These are phyloP conservation scores for Fraxinus sp. DNA, from an alignment of 305 asterid species.

Conservation along the genomic window DNA sequence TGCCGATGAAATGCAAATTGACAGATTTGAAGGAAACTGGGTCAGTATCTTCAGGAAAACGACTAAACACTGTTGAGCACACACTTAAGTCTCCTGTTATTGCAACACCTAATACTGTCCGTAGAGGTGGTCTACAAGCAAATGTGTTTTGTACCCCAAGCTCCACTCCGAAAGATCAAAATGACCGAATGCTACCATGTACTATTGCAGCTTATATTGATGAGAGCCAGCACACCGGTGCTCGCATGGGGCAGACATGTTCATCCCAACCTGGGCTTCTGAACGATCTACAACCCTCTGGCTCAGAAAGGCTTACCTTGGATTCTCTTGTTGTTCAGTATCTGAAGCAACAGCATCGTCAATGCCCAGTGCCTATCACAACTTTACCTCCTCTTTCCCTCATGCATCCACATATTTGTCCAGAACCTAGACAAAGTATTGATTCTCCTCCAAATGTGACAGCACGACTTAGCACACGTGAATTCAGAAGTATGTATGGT, in stretches of 20 bases:
- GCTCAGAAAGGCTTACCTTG: constrained; percentile 53
- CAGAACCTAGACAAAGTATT: constrained; percentile 84
- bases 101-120: constrained; percentile 48
- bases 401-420: constrained; percentile 93
- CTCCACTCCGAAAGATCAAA: constrained; percentile 49
- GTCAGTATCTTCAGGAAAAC: constrained; percentile 51
- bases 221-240: constrained; percentile 40
- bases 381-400: constrained; percentile 97
- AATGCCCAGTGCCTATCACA: constrained; percentile 96
- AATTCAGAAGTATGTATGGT: constrained; percentile 72
- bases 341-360: constrained; percentile 97
- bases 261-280: constrained; percentile 54
- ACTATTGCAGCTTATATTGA: constrained; percentile 45
- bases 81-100: constrained; percentile 54
- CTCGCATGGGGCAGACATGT: constrained; percentile 34
- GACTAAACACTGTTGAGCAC: constrained; percentile 67
- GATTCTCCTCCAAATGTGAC: constrained; percentile 96
- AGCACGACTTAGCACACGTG: constrained; percentile 82
- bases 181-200: constrained; percentile 39
- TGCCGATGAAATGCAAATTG: constrained; percentile 82
- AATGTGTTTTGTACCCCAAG: constrained; percentile 44
- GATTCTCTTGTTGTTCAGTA: constrained; percentile 93
- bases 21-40: constrained; percentile 64
- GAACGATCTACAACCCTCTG: constrained; percentile 61
- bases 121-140: constrained; percentile 53